Percentiles rank a stretch among this genome's conserved stretches.
These are phyloP conservation scores for Penicillium sclerotiorum DNA, from an alignment of 2,329 filamentous ascomycete genomes.

Conservation along the genomic window DNA sequence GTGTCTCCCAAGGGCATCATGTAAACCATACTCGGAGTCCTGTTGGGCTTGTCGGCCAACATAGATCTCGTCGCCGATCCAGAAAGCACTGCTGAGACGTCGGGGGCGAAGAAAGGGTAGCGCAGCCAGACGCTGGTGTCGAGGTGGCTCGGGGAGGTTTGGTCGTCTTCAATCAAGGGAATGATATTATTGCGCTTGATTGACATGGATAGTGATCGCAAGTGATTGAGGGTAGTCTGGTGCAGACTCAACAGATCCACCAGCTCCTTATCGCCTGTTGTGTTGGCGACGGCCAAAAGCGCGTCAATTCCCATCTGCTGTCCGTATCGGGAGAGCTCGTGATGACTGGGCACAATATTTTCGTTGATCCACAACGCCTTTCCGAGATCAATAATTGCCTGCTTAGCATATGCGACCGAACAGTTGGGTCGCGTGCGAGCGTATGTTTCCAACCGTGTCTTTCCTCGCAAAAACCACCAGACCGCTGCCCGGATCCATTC, in stretches of 20 bases:
- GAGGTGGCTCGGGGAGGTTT: constrained; percentile 72
- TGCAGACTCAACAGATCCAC: constrained; percentile 54
- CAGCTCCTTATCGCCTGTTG: constrained; percentile 48
- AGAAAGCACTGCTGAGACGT: constrained; percentile 70
- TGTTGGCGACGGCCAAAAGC: constrained; percentile 44
- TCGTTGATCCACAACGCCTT: constrained; percentile 81
- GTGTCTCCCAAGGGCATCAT: constrained; percentile 78
- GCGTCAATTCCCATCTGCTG: constrained; percentile 41
- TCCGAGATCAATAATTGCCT: constrained; percentile 81
- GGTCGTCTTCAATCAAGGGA: constrained; percentile 62
- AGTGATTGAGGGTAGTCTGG: constrained; percentile 61
- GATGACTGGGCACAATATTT: constrained; percentile 43
- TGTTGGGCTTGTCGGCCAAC: constrained; percentile 50
- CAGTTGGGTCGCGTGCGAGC: constrained; percentile 63
- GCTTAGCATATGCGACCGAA: constrained; percentile 56
- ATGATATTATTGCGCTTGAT: constrained; percentile 84
- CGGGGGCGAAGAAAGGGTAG: constrained; percentile 73
- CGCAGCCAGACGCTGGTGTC: constrained; percentile 81
- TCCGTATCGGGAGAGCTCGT: constrained; percentile 44
- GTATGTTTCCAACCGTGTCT: constrained; percentile 71
- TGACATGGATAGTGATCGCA: constrained; percentile 75
- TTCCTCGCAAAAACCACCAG: constrained; percentile 90
- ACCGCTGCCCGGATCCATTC: constrained; percentile 73
- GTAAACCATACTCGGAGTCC: constrained; percentile 60
- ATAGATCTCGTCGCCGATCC: constrained; percentile 53